phyloP scores from a whole-genome alignment of 345 rosid species.

The Populus euphratica region DNA sequence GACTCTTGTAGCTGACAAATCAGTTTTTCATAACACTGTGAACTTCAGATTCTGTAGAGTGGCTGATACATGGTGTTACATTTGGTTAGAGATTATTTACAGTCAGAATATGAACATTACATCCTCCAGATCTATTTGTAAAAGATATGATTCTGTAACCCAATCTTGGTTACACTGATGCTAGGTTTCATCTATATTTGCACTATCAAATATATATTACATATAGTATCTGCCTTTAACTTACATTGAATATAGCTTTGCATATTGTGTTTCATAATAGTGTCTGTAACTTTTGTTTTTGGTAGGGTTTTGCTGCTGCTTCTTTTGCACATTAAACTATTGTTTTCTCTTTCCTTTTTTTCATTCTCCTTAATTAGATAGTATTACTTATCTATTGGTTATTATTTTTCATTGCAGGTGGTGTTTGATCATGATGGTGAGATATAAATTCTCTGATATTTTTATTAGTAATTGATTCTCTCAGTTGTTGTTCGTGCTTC shows the following conservation, averaged over 20 bases:
- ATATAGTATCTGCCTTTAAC: too few relatives aligned
- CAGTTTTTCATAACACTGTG: neutral
- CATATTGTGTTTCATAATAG: neutral
- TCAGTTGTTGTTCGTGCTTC: neutral
- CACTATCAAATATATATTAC: too few relatives aligned
- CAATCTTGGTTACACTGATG: too few relatives aligned
- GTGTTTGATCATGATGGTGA: slow-evolving; percentile 99
- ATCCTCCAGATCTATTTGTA: neutral
- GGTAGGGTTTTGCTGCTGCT: neutral
- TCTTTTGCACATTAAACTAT: neutral
- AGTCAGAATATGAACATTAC: neutral
- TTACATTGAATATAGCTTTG: neutral
- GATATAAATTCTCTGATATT: slow-evolving; percentile 13
- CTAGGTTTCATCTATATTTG: too few relatives aligned
- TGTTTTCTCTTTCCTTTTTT: neutral
- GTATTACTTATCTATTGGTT: slow-evolving; percentile 24
- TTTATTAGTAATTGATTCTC: neutral
- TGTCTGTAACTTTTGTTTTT: neutral
- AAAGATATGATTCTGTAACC: too few relatives aligned
- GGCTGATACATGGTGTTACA: neutral
- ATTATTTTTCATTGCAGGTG: slow-evolving; percentile 56
- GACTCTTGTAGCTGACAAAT: neutral
- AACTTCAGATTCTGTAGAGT: neutral
- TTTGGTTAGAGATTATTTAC: neutral
- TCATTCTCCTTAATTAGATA: neutral